Conservation (phyloP, 2,329 filamentous ascomycete genomes). For the Verticillium isaacii region DNA sequence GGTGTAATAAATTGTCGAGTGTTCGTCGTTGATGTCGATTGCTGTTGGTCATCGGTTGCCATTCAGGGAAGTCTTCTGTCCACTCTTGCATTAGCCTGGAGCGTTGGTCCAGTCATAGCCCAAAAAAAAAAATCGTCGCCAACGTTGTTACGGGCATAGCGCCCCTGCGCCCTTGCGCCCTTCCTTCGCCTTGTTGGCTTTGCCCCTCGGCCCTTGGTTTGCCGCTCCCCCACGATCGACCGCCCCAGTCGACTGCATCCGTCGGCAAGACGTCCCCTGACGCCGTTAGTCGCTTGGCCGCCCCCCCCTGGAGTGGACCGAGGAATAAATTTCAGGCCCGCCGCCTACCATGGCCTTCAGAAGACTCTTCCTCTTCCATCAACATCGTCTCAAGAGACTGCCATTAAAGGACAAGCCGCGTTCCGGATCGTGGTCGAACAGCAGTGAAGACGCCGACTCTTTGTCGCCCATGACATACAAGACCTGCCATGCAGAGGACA, state of each 20-base stretch:
- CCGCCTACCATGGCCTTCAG: neutral
- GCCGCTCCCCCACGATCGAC: neutral
- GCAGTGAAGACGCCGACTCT: slow-evolving; percentile 3
- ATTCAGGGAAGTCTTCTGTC: neutral
- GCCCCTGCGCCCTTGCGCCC: neutral
- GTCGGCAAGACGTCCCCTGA: neutral
- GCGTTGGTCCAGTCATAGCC: neutral
- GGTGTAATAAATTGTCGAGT: neutral
- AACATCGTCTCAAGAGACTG: neutral
- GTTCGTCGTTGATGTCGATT: neutral
- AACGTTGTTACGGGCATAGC: neutral
- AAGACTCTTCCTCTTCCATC: neutral
- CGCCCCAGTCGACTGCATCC: neutral
- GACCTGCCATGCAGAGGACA: slow-evolving; percentile 30
- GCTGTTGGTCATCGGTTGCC: neutral
- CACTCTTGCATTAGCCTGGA: neutral
- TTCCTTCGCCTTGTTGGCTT: neutral
- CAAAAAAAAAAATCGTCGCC: neutral
- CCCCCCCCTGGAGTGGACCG: neutral
- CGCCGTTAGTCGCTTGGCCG: neutral
- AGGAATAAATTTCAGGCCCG: neutral
- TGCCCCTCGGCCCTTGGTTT: neutral
- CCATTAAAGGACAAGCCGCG: neutral
- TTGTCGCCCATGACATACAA: slow-evolving; percentile 3
- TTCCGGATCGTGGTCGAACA: slow-evolving; percentile 3